A percentile compares a stretch with the other conserved stretches of the same genome.
phyloP scores from a whole-genome alignment of 495 filamentous ascomycete species.

The Amniculicola lignicola region DNA sequence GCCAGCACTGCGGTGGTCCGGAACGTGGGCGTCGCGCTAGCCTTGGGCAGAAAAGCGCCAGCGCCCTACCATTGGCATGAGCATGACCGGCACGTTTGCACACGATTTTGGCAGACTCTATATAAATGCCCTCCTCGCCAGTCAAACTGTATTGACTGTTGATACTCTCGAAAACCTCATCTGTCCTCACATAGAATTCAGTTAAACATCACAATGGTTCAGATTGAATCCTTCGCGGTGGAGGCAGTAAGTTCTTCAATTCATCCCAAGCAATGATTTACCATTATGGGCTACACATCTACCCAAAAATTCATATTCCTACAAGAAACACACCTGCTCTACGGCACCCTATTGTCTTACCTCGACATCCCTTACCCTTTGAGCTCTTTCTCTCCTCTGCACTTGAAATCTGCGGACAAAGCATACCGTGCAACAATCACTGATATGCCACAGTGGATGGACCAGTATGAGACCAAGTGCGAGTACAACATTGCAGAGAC shows the following conservation, averaged over 20 bases:
- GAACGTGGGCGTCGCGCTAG: constrained; percentile 1
- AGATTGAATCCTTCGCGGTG: constrained; percentile 47
- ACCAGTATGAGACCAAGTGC: constrained; percentile 69
- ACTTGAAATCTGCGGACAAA: background rate
- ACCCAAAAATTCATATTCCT: too few relatives aligned
- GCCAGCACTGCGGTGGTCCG: too few relatives aligned
- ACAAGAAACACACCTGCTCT: too few relatives aligned
- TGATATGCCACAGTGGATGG: constrained; percentile 73
- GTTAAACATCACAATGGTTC: constrained; percentile 53
- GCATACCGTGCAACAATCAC: background rate
- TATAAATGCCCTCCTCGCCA: too few relatives aligned
- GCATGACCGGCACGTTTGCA: too few relatives aligned
- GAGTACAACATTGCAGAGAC: constrained; percentile 86
- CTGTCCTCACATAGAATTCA: too few relatives aligned
- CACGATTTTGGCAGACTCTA: too few relatives aligned
- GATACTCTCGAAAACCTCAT: too few relatives aligned
- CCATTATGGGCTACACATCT: too few relatives aligned
- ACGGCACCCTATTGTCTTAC: background rate
- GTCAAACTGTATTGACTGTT: too few relatives aligned
- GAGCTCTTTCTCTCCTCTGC: constrained; percentile 1
- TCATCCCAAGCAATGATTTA: too few relatives aligned
- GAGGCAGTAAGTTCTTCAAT: constrained; percentile 16
- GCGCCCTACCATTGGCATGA: constrained; percentile 15
- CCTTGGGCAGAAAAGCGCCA: too few relatives aligned
- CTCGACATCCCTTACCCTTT: background rate